A percentile compares a stretch with the other conserved stretches of the same genome.
phyloP scores from a whole-genome alignment of 176 grass and related monocot species.

The Eleusine coracana region DNA sequence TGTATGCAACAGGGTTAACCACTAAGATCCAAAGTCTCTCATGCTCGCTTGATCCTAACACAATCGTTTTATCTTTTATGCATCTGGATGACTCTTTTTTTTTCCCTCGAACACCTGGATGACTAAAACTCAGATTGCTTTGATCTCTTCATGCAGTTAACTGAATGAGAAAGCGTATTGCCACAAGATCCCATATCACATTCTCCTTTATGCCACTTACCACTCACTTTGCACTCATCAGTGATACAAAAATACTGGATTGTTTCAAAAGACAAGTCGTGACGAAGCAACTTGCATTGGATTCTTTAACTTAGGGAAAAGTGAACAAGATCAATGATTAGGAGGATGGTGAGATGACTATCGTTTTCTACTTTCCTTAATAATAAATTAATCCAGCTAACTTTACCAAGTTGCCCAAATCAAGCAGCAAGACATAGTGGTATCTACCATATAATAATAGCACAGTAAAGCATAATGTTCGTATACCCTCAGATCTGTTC shows the following conservation, averaged over 20 bases:
- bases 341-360: slow-evolving; percentile 64
- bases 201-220: slow-evolving; percentile 36
- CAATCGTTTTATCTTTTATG: slow-evolving; percentile 29
- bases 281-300: slow-evolving; percentile 33
- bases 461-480: slow-evolving; percentile 33
- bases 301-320: slow-evolving; percentile 50
- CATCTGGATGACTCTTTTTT: slow-evolving; percentile 23
- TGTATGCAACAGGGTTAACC: neutral
- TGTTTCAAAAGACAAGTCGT: slow-evolving; percentile 26
- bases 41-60: neutral
- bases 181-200: slow-evolving; percentile 31
- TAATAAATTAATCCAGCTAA: slow-evolving; percentile 42
- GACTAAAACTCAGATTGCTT: slow-evolving; percentile 36
- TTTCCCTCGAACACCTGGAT: neutral
- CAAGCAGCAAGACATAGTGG: slow-evolving; percentile 52
- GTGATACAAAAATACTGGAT: slow-evolving; percentile 20
- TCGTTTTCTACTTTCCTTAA: slow-evolving; percentile 49
- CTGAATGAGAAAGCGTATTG: slow-evolving; percentile 2
- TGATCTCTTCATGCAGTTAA: slow-evolving; percentile 28
- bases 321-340: slow-evolving; percentile 52
- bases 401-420: slow-evolving; percentile 63
- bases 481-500: slow-evolving; percentile 46
- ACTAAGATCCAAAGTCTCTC: slow-evolving; percentile 37
- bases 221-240: slow-evolving; percentile 34
- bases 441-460: slow-evolving; percentile 52